phyloP scores from a whole-genome alignment of 1,139 yeast genomes.

The Sugiyamaella paludigena region DNA sequence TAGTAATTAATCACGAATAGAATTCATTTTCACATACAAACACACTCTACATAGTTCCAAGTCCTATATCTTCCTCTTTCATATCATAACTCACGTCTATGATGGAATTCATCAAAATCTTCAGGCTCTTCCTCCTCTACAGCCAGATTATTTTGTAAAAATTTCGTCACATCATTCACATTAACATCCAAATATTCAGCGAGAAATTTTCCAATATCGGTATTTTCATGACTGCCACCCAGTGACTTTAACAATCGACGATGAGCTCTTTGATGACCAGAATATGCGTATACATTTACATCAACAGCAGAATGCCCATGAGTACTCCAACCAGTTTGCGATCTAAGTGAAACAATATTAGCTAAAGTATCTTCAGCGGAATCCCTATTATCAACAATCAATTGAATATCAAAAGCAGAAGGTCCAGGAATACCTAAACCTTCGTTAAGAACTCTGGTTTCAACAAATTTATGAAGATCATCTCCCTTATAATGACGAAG shows the following conservation, averaged over 20 bases:
- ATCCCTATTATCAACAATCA: conserved; percentile 16
- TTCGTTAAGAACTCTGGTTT: conserved; percentile 48
- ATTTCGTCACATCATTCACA: conserved; percentile 50
- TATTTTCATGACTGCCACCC: conserved; percentile 80
- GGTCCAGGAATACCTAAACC: conserved; percentile 63
- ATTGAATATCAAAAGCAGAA: conserved; percentile 34
- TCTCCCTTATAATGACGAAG: conserved; percentile 37
- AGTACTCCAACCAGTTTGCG: conserved; percentile 84
- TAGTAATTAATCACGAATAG: background rate
- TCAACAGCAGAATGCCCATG: conserved; percentile 91
- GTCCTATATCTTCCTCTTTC: no score
- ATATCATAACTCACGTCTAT: background rate
- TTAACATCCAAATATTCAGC: conserved; percentile 55
- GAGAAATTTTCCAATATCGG: conserved; percentile 73
- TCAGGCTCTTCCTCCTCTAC: conserved; percentile 11
- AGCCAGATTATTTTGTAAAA: conserved; percentile 18
- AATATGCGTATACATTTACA: conserved; percentile 74
- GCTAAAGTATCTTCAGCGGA: conserved; percentile 34
- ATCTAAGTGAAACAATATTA: conserved; percentile 57
- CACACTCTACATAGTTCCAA: no score
- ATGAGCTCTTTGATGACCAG: conserved; percentile 50
- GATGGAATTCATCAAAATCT: conserved; percentile 11
- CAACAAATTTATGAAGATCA: conserved; percentile 46
- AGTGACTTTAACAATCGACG: conserved; percentile 43
- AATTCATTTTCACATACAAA: no score